A percentile compares a stretch with the other conserved stretches of the same genome.
Evolutionary conservation across 2,329 filamentous ascomycete species (phyloP).

Genomic region (Epichloe elymi): DNA sequence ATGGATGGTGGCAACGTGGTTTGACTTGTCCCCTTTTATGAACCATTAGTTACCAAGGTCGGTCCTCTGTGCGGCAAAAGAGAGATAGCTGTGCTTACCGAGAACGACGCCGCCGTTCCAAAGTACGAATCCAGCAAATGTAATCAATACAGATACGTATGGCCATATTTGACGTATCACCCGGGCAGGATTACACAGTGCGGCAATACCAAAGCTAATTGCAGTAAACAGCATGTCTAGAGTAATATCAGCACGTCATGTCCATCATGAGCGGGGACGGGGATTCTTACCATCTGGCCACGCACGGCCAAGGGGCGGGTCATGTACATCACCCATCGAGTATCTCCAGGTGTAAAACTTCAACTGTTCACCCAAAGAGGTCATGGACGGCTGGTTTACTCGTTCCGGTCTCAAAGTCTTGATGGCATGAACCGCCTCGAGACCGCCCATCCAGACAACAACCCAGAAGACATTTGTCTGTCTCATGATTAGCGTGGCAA

Average conservation of each 20-base stretch:
- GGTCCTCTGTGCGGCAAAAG: background rate
- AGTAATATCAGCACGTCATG: background rate
- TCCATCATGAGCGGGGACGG: background rate
- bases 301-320: conserved; percentile 33
- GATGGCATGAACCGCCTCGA: conserved; percentile 40
- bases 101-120: conserved; percentile 92
- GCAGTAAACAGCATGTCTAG: conserved; percentile 42
- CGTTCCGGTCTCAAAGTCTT: conserved; percentile 27
- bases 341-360: conserved; percentile 29
- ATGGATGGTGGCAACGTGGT: conserved; percentile 82
- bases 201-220: conserved; percentile 50
- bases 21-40: conserved; percentile 70
- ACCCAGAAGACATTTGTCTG: conserved; percentile 99
- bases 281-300: conserved; percentile 34
- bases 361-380: conserved; percentile 21
- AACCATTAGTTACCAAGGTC: background rate
- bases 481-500: conserved; percentile 60
- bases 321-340: conserved; percentile 40
- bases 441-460: conserved; percentile 57
- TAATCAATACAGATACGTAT: conserved; percentile 46
- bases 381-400: conserved; percentile 17
- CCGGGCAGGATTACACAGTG: conserved; percentile 32
- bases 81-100: conserved; percentile 35
- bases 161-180: conserved; percentile 41
- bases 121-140: conserved; percentile 62